Percentiles rank a stretch among this genome's conserved stretches.
phyloP scores from a whole-genome alignment of 2,329 filamentous ascomycete species.

The Aspergillus persii region DNA sequence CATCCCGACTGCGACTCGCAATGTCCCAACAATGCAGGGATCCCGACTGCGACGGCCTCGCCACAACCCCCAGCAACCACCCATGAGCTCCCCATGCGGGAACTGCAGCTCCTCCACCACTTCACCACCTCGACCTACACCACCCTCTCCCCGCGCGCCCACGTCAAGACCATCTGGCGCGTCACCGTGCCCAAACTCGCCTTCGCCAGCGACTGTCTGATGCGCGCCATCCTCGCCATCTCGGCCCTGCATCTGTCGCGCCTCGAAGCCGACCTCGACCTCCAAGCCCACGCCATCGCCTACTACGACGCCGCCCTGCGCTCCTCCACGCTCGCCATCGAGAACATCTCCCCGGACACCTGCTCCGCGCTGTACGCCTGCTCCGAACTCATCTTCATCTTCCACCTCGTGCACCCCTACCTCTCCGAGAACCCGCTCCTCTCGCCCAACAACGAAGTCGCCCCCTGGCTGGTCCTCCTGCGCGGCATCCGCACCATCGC shows the following conservation, averaged over 20 bases:
- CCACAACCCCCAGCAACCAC: not conserved
- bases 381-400: not conserved
- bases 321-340: not conserved
- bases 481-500: not conserved
- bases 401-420: not conserved
- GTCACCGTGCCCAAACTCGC: not conserved
- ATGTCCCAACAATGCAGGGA: not conserved
- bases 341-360: not conserved
- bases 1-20: not conserved
- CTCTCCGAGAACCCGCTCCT: not conserved
- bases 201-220: not conserved
- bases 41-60: not conserved
- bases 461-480: not conserved
- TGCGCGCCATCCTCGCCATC: not conserved
- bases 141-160: not conserved
- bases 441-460: not conserved
- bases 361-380: not conserved
- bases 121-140: slow-evolving; percentile 6
- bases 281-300: not conserved
- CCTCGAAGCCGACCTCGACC: not conserved
- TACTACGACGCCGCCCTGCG: slow-evolving; percentile 1
- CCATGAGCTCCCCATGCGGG: not conserved
- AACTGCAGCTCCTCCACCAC: slow-evolving; percentile 5
- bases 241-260: not conserved
- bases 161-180: slow-evolving; percentile 3